Evolutionary conservation across 23 red algal genomes (phyloP).

Genomic region (Gracilaria caudata): DNA sequence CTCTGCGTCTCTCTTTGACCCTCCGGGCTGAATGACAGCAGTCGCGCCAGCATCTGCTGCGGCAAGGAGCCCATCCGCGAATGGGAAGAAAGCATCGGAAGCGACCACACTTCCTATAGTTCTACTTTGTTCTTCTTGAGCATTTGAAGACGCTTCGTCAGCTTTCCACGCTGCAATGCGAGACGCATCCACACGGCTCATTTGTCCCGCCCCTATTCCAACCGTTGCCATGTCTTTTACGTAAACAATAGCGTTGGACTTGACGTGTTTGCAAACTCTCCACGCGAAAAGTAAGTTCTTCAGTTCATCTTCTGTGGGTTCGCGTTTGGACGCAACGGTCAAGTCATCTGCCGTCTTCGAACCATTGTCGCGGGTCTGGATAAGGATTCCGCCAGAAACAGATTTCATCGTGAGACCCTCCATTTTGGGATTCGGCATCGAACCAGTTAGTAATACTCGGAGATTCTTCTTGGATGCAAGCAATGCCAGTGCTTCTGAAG

Average conservation of each 20-base stretch:
- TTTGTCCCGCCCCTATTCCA: constrained; percentile 96
- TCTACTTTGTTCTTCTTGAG: constrained; percentile 82
- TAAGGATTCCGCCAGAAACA: constrained; percentile 87
- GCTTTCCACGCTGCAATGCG: constrained; percentile 97
- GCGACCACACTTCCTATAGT: constrained; percentile 83
- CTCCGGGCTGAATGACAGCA: constrained; percentile 96
- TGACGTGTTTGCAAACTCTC: constrained; percentile 98
- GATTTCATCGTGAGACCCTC: constrained; percentile 68
- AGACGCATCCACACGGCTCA: constrained; percentile 98
- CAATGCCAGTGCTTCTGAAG: constrained; percentile 78
- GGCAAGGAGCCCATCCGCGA: constrained; percentile 87
- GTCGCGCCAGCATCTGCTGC: constrained; percentile 90
- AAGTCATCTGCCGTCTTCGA: constrained; percentile 64
- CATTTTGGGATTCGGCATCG: constrained; percentile 67
- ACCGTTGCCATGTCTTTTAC: constrained; percentile 80
- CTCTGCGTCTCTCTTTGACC: constrained; percentile 94
- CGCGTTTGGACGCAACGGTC: constrained; percentile 90
- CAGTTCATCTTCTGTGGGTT: constrained; percentile 85
- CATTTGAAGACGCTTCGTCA: constrained; percentile 70
- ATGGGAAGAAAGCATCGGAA: constrained; percentile 98
- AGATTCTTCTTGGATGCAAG: constrained; percentile 86
- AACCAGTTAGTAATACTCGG: constrained; percentile 90
- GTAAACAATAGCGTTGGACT: constrained; percentile 99
- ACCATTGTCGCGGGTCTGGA: constrained; percentile 84
- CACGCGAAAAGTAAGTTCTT: constrained; percentile 94